A percentile compares a stretch with the other conserved stretches of the same genome.
Conservation (phyloP, 1,284 basidiomycete genomes). For the Melampsora americana region DNA sequence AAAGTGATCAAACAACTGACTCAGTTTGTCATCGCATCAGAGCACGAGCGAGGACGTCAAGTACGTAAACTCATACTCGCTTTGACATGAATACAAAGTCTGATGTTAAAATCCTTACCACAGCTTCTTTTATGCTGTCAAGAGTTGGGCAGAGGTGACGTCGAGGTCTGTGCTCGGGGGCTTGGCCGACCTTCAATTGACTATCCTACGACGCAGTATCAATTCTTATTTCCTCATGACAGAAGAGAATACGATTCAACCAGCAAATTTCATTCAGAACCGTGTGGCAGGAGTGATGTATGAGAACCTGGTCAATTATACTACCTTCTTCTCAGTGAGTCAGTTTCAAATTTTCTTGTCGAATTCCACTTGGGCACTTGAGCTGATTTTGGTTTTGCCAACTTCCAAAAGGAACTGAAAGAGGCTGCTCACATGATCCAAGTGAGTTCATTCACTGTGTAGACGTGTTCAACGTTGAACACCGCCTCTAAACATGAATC, state of each 20-base stretch:
- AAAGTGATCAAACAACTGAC: not conserved
- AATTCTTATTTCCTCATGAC: conserved; percentile 40
- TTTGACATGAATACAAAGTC: not conserved
- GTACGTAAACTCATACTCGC: conserved; percentile 3
- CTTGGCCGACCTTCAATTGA: conserved; percentile 40
- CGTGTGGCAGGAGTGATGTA: conserved; percentile 38
- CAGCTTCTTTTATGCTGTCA: conserved; percentile 43
- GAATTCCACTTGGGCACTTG: not conserved
- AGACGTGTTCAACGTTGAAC: too few relatives aligned
- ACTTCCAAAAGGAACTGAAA: conserved; percentile 26
- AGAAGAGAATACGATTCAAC: conserved; percentile 21
- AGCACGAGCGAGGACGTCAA: conserved; percentile 45
- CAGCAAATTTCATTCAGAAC: conserved; percentile 21
- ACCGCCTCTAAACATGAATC: not conserved
- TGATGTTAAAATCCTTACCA: conserved; percentile 3
- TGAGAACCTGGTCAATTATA: conserved; percentile 41
- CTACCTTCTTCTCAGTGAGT: conserved; percentile 43
- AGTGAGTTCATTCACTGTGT: conserved; percentile 4
- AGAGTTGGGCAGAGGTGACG: conserved; percentile 38
- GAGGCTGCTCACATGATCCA: conserved; percentile 44
- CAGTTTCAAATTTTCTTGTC: not conserved
- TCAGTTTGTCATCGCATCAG: not conserved
- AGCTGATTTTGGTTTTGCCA: not conserved
- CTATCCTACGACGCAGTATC: conserved; percentile 32
- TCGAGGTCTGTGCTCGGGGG: conserved; percentile 8